A percentile compares a stretch with the other conserved stretches of the same genome.
Conservation (phyloP, 108 stramenopile genomes). For the Poteriospumella lacustris region DNA sequence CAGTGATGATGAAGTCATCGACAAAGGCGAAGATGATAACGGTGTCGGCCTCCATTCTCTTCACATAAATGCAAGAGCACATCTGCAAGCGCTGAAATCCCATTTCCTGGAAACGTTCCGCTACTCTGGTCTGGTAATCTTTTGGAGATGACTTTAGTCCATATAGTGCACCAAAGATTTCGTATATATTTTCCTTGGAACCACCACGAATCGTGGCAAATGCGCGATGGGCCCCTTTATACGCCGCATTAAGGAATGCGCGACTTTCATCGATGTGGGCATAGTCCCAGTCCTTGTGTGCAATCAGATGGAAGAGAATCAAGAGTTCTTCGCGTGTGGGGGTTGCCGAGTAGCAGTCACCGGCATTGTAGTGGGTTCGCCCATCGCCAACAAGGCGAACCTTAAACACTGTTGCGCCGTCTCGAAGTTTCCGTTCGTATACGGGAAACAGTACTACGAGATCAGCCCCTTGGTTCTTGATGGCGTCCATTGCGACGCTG, state of each 20-base stretch:
- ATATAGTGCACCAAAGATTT: neutral
- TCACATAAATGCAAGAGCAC: neutral
- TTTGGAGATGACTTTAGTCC: neutral
- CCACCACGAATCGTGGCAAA: neutral
- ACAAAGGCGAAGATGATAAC: neutral
- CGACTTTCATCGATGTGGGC: neutral
- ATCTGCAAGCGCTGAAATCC: neutral
- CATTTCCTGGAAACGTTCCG: neutral
- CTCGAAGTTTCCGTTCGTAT: neutral
- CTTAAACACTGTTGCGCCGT: neutral
- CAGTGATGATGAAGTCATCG: neutral
- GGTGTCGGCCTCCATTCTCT: neutral
- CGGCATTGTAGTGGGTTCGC: neutral
- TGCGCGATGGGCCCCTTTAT: neutral
- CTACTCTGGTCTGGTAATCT: neutral
- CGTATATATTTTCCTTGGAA: neutral
- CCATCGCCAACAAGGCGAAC: constrained; percentile 1
- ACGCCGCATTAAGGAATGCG: neutral
- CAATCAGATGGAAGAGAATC: neutral
- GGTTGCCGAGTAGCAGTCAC: neutral
- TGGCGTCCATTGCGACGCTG: neutral
- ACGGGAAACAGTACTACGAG: neutral
- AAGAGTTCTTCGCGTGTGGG: neutral
- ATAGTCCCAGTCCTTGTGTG: neutral
- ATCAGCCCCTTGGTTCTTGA: neutral